Conservation (phyloP, 495 filamentous ascomycete species). For the Echria macrotheca region DNA sequence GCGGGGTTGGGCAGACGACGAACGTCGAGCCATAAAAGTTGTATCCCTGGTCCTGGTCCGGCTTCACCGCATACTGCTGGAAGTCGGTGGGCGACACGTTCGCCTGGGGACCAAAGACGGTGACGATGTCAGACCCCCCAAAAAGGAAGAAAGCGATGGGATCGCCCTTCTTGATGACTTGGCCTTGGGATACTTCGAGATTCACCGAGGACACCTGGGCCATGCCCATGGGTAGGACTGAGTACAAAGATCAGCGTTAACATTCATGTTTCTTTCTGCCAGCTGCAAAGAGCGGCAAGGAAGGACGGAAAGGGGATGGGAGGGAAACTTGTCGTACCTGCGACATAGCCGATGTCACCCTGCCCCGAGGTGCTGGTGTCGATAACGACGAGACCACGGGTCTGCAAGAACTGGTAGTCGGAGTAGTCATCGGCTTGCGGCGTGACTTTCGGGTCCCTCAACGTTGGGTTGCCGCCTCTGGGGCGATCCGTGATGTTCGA, state of each 20-base stretch:
- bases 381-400: conserved; percentile 1
- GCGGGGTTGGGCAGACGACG: too few species aligned
- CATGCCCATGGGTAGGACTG: conserved; percentile 9
- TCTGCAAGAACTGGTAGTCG: conserved; percentile 11
- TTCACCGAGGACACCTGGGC: not conserved
- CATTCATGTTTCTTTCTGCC: too few species aligned
- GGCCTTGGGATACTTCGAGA: not conserved
- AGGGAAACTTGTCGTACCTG: not conserved
- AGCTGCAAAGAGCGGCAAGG: too few species aligned
- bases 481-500: too few species aligned
- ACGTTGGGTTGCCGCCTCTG: too few species aligned
- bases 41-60: too few species aligned
- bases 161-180: not conserved
- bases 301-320: too few species aligned
- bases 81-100: too few species aligned
- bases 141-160: conserved; percentile 6
- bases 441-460: too few species aligned
- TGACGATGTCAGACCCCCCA: conserved; percentile 6
- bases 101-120: conserved; percentile 3
- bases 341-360: conserved; percentile 2
- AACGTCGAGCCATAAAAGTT: too few species aligned
- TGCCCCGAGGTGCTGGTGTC: not conserved
- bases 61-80: too few species aligned
- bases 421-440: conserved; percentile 3
- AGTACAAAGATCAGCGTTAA: too few species aligned